Conservation (phyloP, 2,329 filamentous ascomycete species). For the Coleophoma crateriformis region DNA sequence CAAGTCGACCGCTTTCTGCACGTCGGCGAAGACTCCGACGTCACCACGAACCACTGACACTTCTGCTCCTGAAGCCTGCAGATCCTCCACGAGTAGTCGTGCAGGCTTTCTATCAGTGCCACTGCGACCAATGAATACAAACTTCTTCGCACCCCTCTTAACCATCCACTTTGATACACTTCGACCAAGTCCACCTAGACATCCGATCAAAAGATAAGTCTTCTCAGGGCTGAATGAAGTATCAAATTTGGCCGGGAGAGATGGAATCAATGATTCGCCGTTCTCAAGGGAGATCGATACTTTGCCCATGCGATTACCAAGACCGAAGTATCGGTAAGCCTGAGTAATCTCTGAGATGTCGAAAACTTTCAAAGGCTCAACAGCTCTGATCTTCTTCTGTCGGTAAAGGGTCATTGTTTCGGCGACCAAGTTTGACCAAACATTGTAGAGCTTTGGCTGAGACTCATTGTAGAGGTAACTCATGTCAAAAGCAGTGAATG, state of each 20-base stretch:
- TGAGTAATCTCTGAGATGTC: slow-evolving; percentile 25
- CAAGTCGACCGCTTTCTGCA: neutral
- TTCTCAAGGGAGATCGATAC: slow-evolving; percentile 3
- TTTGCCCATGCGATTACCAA: neutral
- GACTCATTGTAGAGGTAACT: slow-evolving; percentile 6
- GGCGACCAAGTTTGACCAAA: slow-evolving; percentile 18
- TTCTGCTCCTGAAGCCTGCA: neutral
- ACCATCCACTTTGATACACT: slow-evolving; percentile 5
- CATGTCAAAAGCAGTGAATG: slow-evolving; percentile 33
- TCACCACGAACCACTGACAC: neutral
- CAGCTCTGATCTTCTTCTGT: neutral
- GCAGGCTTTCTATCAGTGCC: neutral
- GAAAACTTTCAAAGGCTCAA: neutral
- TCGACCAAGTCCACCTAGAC: slow-evolving; percentile 13
- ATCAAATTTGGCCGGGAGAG: neutral
- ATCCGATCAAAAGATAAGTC: slow-evolving; percentile 13
- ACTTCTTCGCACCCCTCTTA: neutral
- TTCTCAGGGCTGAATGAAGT: slow-evolving; percentile 4
- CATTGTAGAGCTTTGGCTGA: slow-evolving; percentile 23
- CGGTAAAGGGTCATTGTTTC: neutral
- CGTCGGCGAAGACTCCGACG: neutral
- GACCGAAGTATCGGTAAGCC: neutral
- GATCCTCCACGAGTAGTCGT: neutral
- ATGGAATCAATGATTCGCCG: neutral
- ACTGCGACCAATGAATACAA: neutral